Evolutionary conservation across 768 basidiomycete genomes (phyloP).

Genomic region (Lactarius deliciosus): DNA sequence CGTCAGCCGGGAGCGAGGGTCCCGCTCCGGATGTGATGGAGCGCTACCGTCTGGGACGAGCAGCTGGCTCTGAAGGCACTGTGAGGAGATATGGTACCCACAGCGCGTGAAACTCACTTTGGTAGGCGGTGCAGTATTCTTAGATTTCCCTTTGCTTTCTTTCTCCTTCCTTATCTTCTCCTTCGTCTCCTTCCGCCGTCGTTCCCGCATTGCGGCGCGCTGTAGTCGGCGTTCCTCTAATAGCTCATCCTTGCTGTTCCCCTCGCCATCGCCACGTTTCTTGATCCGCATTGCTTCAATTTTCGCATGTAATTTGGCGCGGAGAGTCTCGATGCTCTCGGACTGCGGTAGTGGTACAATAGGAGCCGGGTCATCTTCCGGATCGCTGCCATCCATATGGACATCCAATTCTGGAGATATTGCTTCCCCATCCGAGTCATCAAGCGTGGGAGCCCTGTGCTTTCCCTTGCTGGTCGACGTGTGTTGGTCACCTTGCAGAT

Average conservation of each 20-base stretch:
- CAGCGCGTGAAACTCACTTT: conserved; percentile 46
- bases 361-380: conserved; percentile 36
- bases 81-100: neutral
- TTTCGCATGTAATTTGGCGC: conserved; percentile 71
- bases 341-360: conserved; percentile 62
- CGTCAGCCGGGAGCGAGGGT: conserved; percentile 41
- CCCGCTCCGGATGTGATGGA: conserved; percentile 31
- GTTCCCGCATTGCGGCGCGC: conserved; percentile 81
- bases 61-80: conserved; percentile 56
- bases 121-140: conserved; percentile 44
- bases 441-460: conserved; percentile 43
- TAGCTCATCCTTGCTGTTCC: conserved; percentile 74
- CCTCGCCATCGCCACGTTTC: conserved; percentile 40
- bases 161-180: conserved; percentile 74
- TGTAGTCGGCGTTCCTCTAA: conserved; percentile 76
- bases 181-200: conserved; percentile 78
- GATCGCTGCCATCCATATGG: conserved; percentile 34
- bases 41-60: conserved; percentile 58
- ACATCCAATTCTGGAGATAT: conserved; percentile 43
- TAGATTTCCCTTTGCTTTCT: conserved; percentile 48
- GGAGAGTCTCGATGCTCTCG: conserved; percentile 61
- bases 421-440: conserved; percentile 35
- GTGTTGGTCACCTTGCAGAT: conserved; percentile 39
- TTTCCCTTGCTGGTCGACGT: conserved; percentile 44
- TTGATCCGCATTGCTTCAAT: conserved; percentile 65